phyloP scores from a whole-genome alignment of 371 early-diverging fungal species.

The Apophysomyces trapeziformis region DNA sequence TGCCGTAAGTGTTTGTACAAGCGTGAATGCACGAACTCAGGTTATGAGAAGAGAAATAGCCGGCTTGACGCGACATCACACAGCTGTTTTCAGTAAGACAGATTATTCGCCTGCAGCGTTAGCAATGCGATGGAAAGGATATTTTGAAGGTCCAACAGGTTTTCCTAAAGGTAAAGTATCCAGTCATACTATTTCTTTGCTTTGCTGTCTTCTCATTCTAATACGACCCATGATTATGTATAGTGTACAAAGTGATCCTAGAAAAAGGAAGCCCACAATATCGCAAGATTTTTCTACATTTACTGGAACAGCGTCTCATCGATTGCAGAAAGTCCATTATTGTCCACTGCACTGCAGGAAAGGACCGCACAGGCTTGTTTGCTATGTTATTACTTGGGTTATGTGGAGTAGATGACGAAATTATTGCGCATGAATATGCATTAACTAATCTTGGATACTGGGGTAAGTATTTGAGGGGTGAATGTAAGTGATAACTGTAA shows the following conservation, averaged over 20 bases:
- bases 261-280: slow-evolving; percentile 56
- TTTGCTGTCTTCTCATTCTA: not conserved
- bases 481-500: not conserved
- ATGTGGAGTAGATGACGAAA: slow-evolving; percentile 73
- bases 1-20: slow-evolving; percentile 37
- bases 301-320: slow-evolving; percentile 55
- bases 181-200: not conserved
- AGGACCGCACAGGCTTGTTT: slow-evolving; percentile 85
- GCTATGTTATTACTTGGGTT: slow-evolving; percentile 73
- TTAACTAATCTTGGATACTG: slow-evolving; percentile 56
- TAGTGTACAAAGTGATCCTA: slow-evolving; percentile 59
- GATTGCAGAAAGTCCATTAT: slow-evolving; percentile 15
- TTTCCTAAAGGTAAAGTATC: slow-evolving; percentile 50
- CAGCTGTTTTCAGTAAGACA: slow-evolving; percentile 59
- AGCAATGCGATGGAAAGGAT: slow-evolving; percentile 61
- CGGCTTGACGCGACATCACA: slow-evolving; percentile 47
- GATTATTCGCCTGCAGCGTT: slow-evolving; percentile 69
- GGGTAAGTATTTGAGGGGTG: slow-evolving; percentile 33
- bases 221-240: not conserved
- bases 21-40: not conserved
- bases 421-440: slow-evolving; percentile 81
- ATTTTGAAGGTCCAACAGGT: slow-evolving; percentile 61
- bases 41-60: slow-evolving; percentile 30
- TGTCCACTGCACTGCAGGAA: slow-evolving; percentile 18
- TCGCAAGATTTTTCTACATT: slow-evolving; percentile 55